A percentile compares a stretch with the other conserved stretches of the same genome.
phyloP scores from a whole-genome alignment of 305 asterid species.

The Fraxinus baroniana region DNA sequence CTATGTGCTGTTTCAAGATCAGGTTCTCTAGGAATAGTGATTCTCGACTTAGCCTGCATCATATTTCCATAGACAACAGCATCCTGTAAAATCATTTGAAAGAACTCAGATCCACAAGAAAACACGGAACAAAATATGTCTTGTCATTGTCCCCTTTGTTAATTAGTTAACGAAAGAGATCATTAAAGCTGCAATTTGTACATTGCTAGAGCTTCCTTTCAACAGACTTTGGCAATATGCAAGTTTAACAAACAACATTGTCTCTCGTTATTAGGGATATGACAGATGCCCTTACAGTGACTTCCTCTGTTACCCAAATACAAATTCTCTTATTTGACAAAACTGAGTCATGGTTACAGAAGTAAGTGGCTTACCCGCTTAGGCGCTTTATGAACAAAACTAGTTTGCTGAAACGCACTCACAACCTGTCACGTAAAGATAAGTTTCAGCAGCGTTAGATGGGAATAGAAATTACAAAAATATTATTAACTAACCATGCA shows the following conservation, averaged over 20 bases:
- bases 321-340: not conserved
- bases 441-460: slow-evolving; percentile 17
- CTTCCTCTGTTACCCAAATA: not conserved
- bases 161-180: not conserved
- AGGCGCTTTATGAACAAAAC: slow-evolving; percentile 72
- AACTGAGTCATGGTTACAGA: slow-evolving; percentile 2
- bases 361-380: slow-evolving; percentile 54
- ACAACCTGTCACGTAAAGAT: slow-evolving; percentile 52
- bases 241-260: not conserved
- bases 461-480: not conserved
- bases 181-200: not conserved
- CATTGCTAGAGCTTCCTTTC: not conserved
- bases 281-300: not conserved
- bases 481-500: not conserved
- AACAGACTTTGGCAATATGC: not conserved
- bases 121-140: not conserved
- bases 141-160: not conserved
- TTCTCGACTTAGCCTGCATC: slow-evolving; percentile 44
- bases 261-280: not conserved
- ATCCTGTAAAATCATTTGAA: slow-evolving; percentile 47
- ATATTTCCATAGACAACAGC: slow-evolving; percentile 37
- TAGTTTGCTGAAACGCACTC: slow-evolving; percentile 57
- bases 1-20: slow-evolving; percentile 77
- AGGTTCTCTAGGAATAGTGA: slow-evolving; percentile 84
- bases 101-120: not conserved